Evolutionary conservation across 1,284 basidiomycete species (phyloP), one percentile per base, ranked within the genome.

Genomic region (Fomitopsis palustris): DNA sequence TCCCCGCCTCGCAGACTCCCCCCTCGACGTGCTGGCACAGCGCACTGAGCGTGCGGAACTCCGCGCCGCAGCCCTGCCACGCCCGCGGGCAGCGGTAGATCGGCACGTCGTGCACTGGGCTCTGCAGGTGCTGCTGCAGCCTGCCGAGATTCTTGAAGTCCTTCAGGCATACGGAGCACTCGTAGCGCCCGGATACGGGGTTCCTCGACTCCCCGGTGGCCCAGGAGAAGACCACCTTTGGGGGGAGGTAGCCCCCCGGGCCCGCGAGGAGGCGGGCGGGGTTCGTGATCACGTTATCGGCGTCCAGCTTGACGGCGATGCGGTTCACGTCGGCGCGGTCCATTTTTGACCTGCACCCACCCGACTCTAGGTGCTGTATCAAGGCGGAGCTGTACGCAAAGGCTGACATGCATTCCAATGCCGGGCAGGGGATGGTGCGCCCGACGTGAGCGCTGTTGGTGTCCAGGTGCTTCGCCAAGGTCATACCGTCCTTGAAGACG

Each of bases 171-270:
- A 79, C 60, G 63, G 74, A 70, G 66, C 77, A 80, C 60, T 77
- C 75, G 68, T 72, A 78, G 7, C 59, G 60, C 2, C 49, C 45
- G 14, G 45, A 6, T 17, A 6, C 2, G 4, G 74, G 75, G 56
- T 78, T 77, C 69, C 70, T 76, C 8, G 74, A 68, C n/a, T 55
- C 68, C 37, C 68, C 64, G 3, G 75, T 76, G 39, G 75, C 74
- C 62, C 62, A 65, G 23, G 37, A 52, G 9, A 21, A 43, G 17
- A 31, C 37, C 10, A 31, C 21, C 57, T 25, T 12, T 25, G 51
- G 27, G 29, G 49, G 31, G 33, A 25, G 4, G 35, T 14, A 19
- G 64, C 51, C 69, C 7, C 58, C 64, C 1, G 70, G 65, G 1
- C 63, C 68, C 9, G 58, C 45, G 54, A 74, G 54, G 39, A 75